A percentile compares a stretch with the other conserved stretches of the same genome.
These are phyloP conservation scores for Paracoccidioides brasiliensis DNA, from an alignment of 2,329 filamentous ascomycete species.

Conservation along the genomic window DNA sequence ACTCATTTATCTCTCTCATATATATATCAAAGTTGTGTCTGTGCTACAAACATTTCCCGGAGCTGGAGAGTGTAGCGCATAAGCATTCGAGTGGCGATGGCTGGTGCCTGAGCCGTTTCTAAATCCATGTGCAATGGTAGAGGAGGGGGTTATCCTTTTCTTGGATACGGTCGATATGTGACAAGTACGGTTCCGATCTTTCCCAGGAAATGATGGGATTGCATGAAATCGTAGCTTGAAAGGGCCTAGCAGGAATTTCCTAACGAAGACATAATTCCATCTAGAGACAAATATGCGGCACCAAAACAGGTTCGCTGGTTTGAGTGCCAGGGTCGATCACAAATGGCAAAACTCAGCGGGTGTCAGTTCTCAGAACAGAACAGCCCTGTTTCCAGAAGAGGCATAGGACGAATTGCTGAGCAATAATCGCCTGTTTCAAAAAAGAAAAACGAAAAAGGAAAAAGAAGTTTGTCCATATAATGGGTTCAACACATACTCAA, in stretches of 20 bases:
- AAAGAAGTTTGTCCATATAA: neutral
- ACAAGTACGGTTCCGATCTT: neutral
- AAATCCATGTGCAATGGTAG: constrained; percentile 7
- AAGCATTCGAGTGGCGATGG: constrained; percentile 8
- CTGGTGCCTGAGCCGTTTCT: constrained; percentile 12
- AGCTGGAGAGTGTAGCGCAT: constrained; percentile 8
- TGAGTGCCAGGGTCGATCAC: constrained; percentile 8
- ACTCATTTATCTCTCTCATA: neutral
- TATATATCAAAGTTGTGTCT: neutral
- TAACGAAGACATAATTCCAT: constrained; percentile 4
- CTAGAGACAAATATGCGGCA: constrained; percentile 4
- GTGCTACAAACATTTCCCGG: constrained; percentile 4
- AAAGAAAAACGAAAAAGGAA: neutral
- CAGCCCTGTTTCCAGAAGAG: neutral
- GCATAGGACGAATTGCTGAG: neutral
- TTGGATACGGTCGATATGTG: neutral
- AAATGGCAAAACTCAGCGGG: constrained; percentile 10
- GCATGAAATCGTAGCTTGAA: constrained; percentile 5
- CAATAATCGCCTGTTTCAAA: constrained; percentile 3
- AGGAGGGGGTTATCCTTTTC: neutral
- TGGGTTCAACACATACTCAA: neutral
- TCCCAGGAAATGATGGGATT: neutral
- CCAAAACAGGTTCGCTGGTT: constrained; percentile 6
- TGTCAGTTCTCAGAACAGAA: constrained; percentile 9
- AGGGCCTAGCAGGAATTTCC: constrained; percentile 5